These are phyloP conservation scores for Rhynchospora pubera DNA, from an alignment of 176 grass and related monocot species.

Conservation along the genomic window DNA sequence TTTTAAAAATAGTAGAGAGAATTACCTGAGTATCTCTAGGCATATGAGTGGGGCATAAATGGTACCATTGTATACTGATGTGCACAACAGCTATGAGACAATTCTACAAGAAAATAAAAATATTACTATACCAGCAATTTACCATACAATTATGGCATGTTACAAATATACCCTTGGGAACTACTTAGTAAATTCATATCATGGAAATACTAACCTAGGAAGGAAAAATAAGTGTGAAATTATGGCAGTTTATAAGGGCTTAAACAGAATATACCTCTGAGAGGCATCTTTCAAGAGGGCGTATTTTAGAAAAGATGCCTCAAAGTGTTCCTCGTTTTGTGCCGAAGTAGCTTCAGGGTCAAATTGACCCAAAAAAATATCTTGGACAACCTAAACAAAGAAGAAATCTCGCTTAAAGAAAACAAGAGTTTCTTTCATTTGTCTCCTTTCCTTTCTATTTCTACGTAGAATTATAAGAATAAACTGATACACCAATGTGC, in stretches of 20 bases:
- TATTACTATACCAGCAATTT: background rate
- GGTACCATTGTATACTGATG: constrained; percentile 78
- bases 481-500: background rate
- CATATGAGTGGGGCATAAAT: constrained; percentile 67
- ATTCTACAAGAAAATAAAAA: background rate
- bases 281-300: constrained; percentile 52
- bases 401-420: background rate
- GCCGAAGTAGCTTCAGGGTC: constrained; percentile 57
- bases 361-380: constrained; percentile 85
- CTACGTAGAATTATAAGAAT: background rate
- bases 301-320: constrained; percentile 37
- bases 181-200: background rate
- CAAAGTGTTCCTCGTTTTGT: constrained; percentile 53
- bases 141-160: background rate
- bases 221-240: background rate
- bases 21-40: too few relatives aligned
- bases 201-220: background rate
- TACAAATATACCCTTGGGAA: constrained; percentile 11
- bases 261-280: constrained; percentile 41
- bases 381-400: constrained; percentile 62
- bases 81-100: constrained; percentile 65
- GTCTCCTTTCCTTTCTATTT: background rate
- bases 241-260: background rate
- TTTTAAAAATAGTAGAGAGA: background rate
- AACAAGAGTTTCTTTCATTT: background rate